Evolutionary conservation across 2,329 filamentous ascomycete species (phyloP), one percentile per base, ranked within the genome.

Genomic region (Trichophyton mentagrophytes): DNA sequence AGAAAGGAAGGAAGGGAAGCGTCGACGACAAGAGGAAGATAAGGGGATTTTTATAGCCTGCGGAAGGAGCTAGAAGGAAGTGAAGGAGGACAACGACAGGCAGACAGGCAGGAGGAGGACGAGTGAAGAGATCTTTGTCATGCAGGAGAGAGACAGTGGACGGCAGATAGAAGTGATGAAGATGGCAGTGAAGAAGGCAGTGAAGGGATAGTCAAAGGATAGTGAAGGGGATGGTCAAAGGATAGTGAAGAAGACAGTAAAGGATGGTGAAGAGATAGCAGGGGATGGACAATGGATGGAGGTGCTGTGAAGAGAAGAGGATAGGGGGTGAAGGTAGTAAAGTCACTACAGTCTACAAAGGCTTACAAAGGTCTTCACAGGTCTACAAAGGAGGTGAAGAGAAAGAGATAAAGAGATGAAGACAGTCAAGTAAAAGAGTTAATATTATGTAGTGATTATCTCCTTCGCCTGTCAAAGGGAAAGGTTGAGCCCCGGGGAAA

Each of bases 401-500:
- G 11, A 38, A 36, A 13, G 33, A 6, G 33, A 38, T 1, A 4
- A 36, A 36, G 33, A 11, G 20, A 17, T 22, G 44, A 20, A 7
- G 15, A 46, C 3, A 46, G n/a, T 20, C n/a, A 17, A n/a, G n/a
- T n/a, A n/a, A n/a, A 47, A 51, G 47, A 51, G 46, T 22, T 5
- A 51, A 9, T 11, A 38, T 38, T 3, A 38, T 11, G 33, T 36
- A 38, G 33, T 38, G 33, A 13, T 13, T 13, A 55, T 55, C 49
- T 27, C 22, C 56, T 36, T 9, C 56, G 36, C 7, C 56, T 7
- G n/a, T 47, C 57, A 63, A 42, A 17, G 57, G 57, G 30, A 49
- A 59, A 20, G 49, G 58, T 1, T 71, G 70, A 8, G 73, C 67
- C 59, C 68, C 33, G 33, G 33, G 8, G 33, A 3, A 38, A 38